Evolutionary conservation across 306 rosid species (phyloP).

Genomic region (Citrullus amarus): DNA sequence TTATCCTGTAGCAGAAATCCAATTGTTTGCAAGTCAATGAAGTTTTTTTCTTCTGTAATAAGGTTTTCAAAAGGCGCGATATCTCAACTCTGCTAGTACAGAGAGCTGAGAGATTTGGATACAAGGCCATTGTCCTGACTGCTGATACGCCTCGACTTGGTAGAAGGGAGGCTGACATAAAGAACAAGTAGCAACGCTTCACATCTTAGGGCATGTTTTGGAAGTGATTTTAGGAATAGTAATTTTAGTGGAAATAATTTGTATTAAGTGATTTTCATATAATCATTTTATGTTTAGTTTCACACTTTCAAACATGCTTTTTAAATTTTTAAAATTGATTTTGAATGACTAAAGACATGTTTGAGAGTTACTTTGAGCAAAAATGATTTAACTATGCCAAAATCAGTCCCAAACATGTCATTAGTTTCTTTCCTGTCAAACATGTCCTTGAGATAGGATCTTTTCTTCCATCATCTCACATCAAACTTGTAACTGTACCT

Average conservation of each 20-base stretch:
- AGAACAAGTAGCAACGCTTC: slow-evolving; percentile 30
- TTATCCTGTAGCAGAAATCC: neutral
- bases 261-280: neutral
- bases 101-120: slow-evolving; percentile 51
- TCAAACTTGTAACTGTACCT: neutral
- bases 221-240: neutral
- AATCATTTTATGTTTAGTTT: neutral
- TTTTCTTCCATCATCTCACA: neutral
- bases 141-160: slow-evolving; percentile 45
- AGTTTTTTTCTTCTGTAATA: neutral
- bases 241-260: neutral
- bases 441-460: neutral
- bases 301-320: neutral
- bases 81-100: slow-evolving; percentile 30
- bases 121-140: slow-evolving; percentile 49
- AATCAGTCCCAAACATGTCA: neutral
- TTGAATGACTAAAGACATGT: neutral
- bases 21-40: neutral
- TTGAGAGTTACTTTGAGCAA: neutral
- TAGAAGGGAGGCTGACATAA: slow-evolving; percentile 59
- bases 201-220: neutral
- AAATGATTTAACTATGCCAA: neutral
- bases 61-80: slow-evolving; percentile 46
- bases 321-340: too few relatives aligned
- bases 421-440: neutral